phyloP scores from a whole-genome alignment of 2,329 filamentous ascomycete species.

The Pseudopyricularia cyperi region DNA sequence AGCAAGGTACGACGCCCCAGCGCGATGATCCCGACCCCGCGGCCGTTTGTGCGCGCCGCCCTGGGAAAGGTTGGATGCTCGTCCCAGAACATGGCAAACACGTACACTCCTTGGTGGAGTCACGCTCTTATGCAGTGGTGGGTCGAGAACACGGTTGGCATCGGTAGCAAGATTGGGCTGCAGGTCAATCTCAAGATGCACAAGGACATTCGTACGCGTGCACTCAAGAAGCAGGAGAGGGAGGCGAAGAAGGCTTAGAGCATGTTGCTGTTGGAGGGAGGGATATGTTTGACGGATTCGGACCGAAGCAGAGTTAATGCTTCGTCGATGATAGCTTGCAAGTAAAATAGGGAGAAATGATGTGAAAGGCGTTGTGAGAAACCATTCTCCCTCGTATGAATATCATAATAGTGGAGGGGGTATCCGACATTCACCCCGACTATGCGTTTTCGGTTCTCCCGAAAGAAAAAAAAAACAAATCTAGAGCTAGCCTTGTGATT shows the following conservation, averaged over 20 bases:
- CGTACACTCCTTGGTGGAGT: constrained; percentile 85
- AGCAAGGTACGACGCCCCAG: constrained; percentile 80
- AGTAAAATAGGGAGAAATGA: neutral
- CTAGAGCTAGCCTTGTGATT: neutral
- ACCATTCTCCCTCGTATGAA: no score
- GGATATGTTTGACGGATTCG: neutral
- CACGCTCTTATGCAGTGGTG: constrained; percentile 83
- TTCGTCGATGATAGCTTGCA: neutral
- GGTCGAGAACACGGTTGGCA: constrained; percentile 46
- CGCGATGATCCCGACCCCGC: constrained; percentile 66
- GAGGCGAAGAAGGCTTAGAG: constrained; percentile 53
- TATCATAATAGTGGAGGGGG: no score
- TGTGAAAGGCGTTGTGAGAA: no score
- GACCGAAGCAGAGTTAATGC: neutral
- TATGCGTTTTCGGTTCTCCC: neutral
- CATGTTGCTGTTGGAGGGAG: neutral
- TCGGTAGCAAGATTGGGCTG: constrained; percentile 32
- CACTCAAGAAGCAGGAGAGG: constrained; percentile 70
- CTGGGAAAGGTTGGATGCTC: constrained; percentile 75
- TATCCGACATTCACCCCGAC: no score
- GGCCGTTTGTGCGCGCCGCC: constrained; percentile 66
- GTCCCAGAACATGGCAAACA: constrained; percentile 67
- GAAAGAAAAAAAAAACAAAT: neutral
- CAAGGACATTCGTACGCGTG: constrained; percentile 66
- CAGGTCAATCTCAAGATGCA: constrained; percentile 56